Evolutionary conservation across 2,329 filamentous ascomycete genomes (phyloP), one percentile per base, ranked within the genome.

Genomic region (Talaromyces pinophilus): DNA sequence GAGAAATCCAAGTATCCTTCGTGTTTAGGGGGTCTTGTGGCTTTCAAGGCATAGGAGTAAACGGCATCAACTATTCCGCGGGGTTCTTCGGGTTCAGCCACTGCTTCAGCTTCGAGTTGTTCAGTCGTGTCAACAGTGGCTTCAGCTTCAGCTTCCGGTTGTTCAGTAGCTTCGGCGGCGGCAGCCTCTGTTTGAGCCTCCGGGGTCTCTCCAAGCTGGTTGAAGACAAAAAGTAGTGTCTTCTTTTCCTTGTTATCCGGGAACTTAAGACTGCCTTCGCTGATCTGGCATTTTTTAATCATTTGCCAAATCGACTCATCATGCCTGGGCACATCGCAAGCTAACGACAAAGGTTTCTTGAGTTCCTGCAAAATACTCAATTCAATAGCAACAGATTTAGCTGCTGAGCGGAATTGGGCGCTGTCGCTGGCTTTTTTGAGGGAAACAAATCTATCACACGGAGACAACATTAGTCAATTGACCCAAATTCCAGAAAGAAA

Each of bases 331-430:
- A 78, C 70, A 19, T 77, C 71, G 68, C 76, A 79, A n/a, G 79
- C 70, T 54, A 75, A 71, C 15, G 72, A 69, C 62, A 76, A 71
- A 13, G 72, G 75, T 69, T 76, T 80, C 55, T 79, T 81, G 63
- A 80, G 77, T 69, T 79, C 73, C 67, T 78, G 78, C 73, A 87
- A 74, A 2, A 84, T 76, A 67, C 83, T 82, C 4, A 86, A 75
- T 72, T 90, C 87, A 5, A 88, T 82, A 11, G 85, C 77, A 3
- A 86, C 83, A 68, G 85, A 82, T 68, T 86, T 84, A 48, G 88
- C 80, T 38, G 83, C 79, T 52, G 72, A 76, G 48, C 77, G 71
- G 64, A 82, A 69, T 33, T 79, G 73, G 6, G 76, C 72, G 10
- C 70, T 70, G 63, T 80, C 73, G 5, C 71, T 73, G 48, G 78